Evolutionary conservation across 768 basidiomycete species (phyloP).

Genomic region (Mycena kentingensis): DNA sequence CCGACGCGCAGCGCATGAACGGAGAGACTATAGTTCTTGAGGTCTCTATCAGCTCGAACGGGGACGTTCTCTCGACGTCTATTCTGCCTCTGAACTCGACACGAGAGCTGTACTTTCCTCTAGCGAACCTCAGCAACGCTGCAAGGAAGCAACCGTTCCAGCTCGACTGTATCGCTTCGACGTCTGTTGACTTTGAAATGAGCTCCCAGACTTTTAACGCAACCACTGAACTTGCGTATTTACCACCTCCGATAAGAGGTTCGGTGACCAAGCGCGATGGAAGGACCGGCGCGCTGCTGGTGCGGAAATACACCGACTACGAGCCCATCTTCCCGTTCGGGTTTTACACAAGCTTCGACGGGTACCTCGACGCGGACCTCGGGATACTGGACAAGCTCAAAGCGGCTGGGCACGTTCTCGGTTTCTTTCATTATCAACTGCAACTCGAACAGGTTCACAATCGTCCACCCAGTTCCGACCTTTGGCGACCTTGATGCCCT

Average conservation of each 20-base stretch:
- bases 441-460: constrained; percentile 17
- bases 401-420: constrained; percentile 39
- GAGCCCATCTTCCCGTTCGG: constrained; percentile 54
- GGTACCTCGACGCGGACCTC: constrained; percentile 43
- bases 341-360: constrained; percentile 52
- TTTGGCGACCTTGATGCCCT: constrained; percentile 50
- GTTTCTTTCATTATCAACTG: background rate
- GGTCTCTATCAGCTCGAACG: constrained; percentile 8
- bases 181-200: background rate
- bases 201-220: constrained; percentile 3
- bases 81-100: constrained; percentile 7
- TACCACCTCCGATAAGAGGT: constrained; percentile 37
- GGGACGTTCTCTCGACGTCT: background rate
- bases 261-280: constrained; percentile 52
- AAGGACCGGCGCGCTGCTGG: constrained; percentile 46
- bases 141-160: constrained; percentile 14
- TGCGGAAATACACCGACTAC: constrained; percentile 31
- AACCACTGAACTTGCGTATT: constrained; percentile 36
- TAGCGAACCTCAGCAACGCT: constrained; percentile 15
- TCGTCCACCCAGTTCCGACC: constrained; percentile 59
- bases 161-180: constrained; percentile 11
- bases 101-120: constrained; percentile 16
- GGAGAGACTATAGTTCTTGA: background rate
- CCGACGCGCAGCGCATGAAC: constrained; percentile 3
- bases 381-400: constrained; percentile 46